Percentiles rank a stretch among this genome's conserved stretches.
Conservation (phyloP, 805 yeast species). For the Metschnikowia colocasiae region DNA sequence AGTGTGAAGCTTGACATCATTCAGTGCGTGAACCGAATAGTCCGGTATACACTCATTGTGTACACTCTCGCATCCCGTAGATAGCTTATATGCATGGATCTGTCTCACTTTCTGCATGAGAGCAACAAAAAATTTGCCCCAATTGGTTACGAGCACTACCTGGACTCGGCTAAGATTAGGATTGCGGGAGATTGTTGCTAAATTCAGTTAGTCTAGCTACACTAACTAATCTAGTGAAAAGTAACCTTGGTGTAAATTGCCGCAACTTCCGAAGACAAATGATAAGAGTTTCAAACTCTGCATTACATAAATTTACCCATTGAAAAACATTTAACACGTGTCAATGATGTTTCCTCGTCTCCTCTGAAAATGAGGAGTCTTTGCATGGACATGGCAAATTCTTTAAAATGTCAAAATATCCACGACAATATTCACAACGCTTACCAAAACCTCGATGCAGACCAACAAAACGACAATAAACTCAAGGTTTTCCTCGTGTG, state of each 20-base stretch:
- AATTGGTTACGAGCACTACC: constrained; percentile 2
- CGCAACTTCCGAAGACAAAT: neutral
- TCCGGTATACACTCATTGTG: neutral
- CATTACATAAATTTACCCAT: too few species aligned
- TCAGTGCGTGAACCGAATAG: neutral
- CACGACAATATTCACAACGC: constrained; percentile 72
- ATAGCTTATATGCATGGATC: neutral
- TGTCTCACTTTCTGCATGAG: constrained; percentile 4
- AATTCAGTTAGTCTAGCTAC: neutral
- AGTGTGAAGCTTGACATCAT: constrained; percentile 1
- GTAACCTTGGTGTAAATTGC: neutral
- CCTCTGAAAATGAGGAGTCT: neutral
- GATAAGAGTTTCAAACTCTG: neutral
- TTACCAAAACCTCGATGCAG: constrained; percentile 87
- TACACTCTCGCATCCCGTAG: neutral
- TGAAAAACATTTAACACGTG: neutral
- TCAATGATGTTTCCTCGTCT: neutral
- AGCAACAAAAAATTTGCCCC: constrained; percentile 6
- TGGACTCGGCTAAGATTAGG: neutral
- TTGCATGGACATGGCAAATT: neutral
- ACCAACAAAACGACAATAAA: constrained; percentile 86
- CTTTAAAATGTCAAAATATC: constrained; percentile 42
- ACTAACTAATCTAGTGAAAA: neutral
- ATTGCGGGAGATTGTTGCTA: constrained; percentile 3
- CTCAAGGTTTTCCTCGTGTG: constrained; percentile 87